These are phyloP conservation scores for Hanseniaspora sp. DNA, from an alignment of 1,139 yeast species.

Conservation along the genomic window DNA sequence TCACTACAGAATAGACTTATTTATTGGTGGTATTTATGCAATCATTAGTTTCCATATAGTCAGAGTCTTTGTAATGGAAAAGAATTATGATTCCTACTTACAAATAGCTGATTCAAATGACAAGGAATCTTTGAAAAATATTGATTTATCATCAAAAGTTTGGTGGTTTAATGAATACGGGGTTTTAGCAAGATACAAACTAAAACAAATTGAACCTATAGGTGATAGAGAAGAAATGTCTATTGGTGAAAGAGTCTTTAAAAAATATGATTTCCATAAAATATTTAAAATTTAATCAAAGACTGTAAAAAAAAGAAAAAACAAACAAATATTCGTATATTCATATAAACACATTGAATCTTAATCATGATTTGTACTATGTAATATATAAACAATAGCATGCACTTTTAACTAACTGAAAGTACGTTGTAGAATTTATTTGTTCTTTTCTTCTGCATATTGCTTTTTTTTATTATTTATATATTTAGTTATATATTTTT, in stretches of 20 bases:
- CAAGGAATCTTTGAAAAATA: conserved; percentile 37
- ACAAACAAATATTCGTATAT: too few relatives aligned
- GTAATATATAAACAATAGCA: too few relatives aligned
- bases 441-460: too few relatives aligned
- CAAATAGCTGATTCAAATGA: conserved; percentile 29
- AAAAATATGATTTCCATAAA: conserved; percentile 9
- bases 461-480: background rate
- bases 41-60: conserved; percentile 36
- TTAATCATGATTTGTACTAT: too few relatives aligned
- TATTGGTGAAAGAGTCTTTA: conserved; percentile 13
- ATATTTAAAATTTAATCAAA: conserved; percentile 1
- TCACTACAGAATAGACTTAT: conserved; percentile 54
- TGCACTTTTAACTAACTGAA: too few relatives aligned
- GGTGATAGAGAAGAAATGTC: conserved; percentile 15
- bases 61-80: conserved; percentile 27
- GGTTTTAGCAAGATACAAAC: conserved; percentile 15
- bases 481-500: background rate
- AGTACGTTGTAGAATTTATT: too few relatives aligned
- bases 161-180: conserved; percentile 35
- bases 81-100: conserved; percentile 24
- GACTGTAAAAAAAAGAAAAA: background rate
- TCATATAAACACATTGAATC: too few relatives aligned
- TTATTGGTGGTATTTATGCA: conserved; percentile 45
- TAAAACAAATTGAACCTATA: conserved; percentile 39
- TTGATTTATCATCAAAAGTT: conserved; percentile 48